A percentile compares a stretch with the other conserved stretches of the same genome.
Evolutionary conservation across 257 asterid genomes (phyloP).

Genomic region (Salvia miltiorrhiza): DNA sequence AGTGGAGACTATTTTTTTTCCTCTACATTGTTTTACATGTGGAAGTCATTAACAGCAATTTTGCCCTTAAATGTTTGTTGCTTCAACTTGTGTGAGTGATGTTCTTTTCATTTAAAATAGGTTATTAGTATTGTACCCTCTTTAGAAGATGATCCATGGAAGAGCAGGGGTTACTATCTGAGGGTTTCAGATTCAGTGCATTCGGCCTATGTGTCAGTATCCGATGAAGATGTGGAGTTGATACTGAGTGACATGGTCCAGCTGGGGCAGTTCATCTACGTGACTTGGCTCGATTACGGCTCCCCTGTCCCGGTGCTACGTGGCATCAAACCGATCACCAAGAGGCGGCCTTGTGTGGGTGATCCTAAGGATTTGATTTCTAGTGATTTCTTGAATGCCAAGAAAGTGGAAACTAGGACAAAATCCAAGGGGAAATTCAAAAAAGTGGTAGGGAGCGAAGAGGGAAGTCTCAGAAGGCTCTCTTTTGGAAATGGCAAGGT

Average conservation of each 20-base stretch:
- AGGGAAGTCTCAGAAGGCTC: constrained; percentile 55
- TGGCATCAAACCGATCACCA: constrained; percentile 78
- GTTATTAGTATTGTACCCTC: constrained; percentile 86
- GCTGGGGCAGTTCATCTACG: constrained; percentile 84
- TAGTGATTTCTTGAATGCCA: constrained; percentile 61
- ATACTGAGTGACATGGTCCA: constrained; percentile 75
- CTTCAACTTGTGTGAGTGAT: not conserved
- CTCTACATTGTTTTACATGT: not conserved
- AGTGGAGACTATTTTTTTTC: not conserved
- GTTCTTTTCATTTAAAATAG: constrained; percentile 25
- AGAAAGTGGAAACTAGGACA: constrained; percentile 36
- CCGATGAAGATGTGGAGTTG: constrained; percentile 72
- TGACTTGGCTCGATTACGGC: constrained; percentile 61
- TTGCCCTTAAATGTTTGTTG: not conserved
- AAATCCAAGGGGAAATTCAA: constrained; percentile 45
- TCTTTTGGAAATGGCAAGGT: constrained; percentile 56
- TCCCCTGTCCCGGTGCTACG: constrained; percentile 86
- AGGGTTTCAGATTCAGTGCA: constrained; percentile 95
- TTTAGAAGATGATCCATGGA: constrained; percentile 91
- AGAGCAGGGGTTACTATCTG: constrained; percentile 77
- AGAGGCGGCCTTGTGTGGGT: constrained; percentile 70
- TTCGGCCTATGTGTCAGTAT: constrained; percentile 85
- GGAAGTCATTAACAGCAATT: not conserved
- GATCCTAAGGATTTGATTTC: constrained; percentile 89
- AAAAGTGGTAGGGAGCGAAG: constrained; percentile 41